phyloP scores from a whole-genome alignment of 179 eudicot species.

The Gypsophila paniculata region DNA sequence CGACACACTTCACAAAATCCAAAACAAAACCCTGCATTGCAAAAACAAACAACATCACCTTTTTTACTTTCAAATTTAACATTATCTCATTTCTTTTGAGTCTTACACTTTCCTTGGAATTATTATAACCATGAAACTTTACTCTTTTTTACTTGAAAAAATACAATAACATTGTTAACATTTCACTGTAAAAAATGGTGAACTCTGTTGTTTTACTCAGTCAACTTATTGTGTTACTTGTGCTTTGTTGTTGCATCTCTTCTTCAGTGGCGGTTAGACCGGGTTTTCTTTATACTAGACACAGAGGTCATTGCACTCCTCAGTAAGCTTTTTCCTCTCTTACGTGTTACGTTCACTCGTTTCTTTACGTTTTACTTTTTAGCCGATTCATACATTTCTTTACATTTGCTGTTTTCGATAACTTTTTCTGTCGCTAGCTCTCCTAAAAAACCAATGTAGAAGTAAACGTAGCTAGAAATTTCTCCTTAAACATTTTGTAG shows the following conservation, averaged over 20 bases:
- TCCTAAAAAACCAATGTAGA: no score
- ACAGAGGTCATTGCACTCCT: slow-evolving; percentile 78
- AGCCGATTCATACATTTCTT: no score
- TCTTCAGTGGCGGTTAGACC: slow-evolving; percentile 29
- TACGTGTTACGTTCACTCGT: no score
- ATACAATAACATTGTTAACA: not conserved
- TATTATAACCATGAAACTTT: not conserved
- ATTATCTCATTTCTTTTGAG: not conserved
- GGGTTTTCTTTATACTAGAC: slow-evolving; percentile 55
- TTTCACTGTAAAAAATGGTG: slow-evolving; percentile 16
- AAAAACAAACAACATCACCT: no score
- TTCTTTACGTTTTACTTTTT: no score
- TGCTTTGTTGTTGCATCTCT: slow-evolving; percentile 18
- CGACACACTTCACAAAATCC: no score
- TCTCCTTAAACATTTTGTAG: no score
- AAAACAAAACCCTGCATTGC: no score
- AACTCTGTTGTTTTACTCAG: slow-evolving; percentile 21
- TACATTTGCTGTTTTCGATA: no score
- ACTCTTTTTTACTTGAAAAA: not conserved
- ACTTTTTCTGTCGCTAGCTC: no score
- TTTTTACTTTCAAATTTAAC: not conserved
- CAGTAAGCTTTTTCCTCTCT: slow-evolving; percentile 39
- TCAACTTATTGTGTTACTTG: slow-evolving; percentile 31
- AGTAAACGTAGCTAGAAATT: no score
- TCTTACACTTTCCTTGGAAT: not conserved